phyloP scores from a whole-genome alignment of 306 rosid species.

The Vigna trinervia region DNA sequence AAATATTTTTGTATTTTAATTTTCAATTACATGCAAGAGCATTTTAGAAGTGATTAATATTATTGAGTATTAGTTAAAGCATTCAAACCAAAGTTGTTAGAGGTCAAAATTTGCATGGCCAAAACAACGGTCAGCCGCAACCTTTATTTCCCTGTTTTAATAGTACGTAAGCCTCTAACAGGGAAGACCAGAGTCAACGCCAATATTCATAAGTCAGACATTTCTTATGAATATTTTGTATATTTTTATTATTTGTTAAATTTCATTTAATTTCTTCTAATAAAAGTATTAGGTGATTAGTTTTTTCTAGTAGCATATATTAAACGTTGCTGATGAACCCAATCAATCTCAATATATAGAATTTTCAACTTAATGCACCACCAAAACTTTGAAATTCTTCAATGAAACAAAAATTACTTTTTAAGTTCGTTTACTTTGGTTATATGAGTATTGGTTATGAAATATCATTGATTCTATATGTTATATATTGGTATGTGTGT shows the following conservation, averaged over 20 bases:
- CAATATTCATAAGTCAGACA: neutral
- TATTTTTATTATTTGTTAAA: neutral
- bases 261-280: neutral
- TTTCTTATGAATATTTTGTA: neutral
- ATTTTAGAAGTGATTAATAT: neutral
- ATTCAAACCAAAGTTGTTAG: neutral
- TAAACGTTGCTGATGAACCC: too few species aligned
- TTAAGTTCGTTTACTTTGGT: too few species aligned
- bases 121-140: slow-evolving; percentile 1
- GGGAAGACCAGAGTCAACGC: neutral
- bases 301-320: too few species aligned
- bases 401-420: too few species aligned
- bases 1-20: too few species aligned
- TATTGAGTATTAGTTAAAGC: neutral
- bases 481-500: too few species aligned
- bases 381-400: too few species aligned
- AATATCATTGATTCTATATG: too few species aligned
- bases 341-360: too few species aligned
- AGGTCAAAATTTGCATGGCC: neutral
- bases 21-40: too few species aligned
- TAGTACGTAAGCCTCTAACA: neutral
- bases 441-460: too few species aligned
- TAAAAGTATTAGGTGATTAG: neutral
- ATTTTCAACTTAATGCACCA: too few species aligned
- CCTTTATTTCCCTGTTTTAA: neutral